Percentiles rank a stretch among this genome's conserved stretches.
These are phyloP conservation scores for Lagerstroemia speciosa DNA, from an alignment of 345 rosid genomes.

Conservation along the genomic window DNA sequence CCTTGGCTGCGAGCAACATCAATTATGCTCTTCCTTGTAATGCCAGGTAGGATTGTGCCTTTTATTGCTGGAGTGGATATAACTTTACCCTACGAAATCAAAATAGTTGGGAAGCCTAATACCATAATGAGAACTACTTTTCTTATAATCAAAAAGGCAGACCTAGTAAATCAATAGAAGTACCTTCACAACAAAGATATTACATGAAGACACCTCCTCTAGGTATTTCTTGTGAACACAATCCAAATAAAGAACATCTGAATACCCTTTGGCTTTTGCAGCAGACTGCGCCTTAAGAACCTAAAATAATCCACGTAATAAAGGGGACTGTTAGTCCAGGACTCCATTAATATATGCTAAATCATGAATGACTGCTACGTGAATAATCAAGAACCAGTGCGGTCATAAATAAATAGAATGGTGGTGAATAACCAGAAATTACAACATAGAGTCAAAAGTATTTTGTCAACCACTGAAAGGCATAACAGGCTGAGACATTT, in stretches of 20 bases:
- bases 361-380: neutral
- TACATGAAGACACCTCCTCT: constrained; percentile 93
- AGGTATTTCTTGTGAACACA: constrained; percentile 72
- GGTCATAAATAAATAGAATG: neutral
- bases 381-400: neutral
- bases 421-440: neutral
- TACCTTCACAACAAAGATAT: constrained; percentile 80
- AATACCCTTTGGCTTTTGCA: constrained; percentile 81
- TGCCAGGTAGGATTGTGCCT: constrained; percentile 86
- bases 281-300: constrained; percentile 78
- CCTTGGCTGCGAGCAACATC: constrained; percentile 80
- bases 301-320: constrained; percentile 15
- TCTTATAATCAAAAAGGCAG: neutral
- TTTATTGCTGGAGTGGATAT: constrained; percentile 72
- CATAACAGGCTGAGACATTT: neutral
- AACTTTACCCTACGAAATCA: constrained; percentile 37
- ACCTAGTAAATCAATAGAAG: neutral
- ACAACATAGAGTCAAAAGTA: neutral
- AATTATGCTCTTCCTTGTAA: constrained; percentile 82
- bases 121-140: neutral
- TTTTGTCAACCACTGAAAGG: neutral
- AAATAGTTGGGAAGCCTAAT: neutral
- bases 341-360: neutral
- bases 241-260: constrained; percentile 90
- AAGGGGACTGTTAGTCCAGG: neutral